Conservation (phyloP, 2,329 filamentous ascomycete species). For the Trichoderma gracile region DNA sequence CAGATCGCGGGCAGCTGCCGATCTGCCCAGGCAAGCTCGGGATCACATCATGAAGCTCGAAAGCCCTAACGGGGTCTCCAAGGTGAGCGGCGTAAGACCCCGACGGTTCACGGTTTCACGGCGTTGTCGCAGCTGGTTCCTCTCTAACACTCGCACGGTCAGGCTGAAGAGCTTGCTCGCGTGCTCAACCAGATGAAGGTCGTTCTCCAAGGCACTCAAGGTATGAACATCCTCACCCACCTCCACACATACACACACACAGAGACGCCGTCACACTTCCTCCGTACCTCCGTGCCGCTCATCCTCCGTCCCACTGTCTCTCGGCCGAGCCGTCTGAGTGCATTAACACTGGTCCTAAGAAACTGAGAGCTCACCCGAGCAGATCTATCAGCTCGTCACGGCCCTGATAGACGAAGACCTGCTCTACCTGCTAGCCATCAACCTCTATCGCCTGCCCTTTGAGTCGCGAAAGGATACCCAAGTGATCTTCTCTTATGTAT, state of each 20-base stretch:
- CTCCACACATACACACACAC: not conserved
- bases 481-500: slow-evolving; percentile 91
- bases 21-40: slow-evolving; percentile 57
- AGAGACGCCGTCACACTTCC: slow-evolving; percentile 1
- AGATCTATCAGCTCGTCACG: slow-evolving; percentile 82
- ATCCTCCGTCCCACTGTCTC: slow-evolving; percentile 9
- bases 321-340: slow-evolving; percentile 16
- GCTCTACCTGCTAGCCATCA: slow-evolving; percentile 77
- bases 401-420: slow-evolving; percentile 87
- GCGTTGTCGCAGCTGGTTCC: not conserved
- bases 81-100: slow-evolving; percentile 41
- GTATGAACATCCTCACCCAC: slow-evolving; percentile 47
- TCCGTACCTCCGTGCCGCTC: not conserved
- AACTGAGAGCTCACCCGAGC: slow-evolving; percentile 79
- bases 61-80: slow-evolving; percentile 48
- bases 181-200: slow-evolving; percentile 89
- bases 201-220: slow-evolving; percentile 88
- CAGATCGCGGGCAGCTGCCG: slow-evolving; percentile 52
- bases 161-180: slow-evolving; percentile 87
- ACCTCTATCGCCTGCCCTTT: slow-evolving; percentile 85
- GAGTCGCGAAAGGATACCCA: slow-evolving; percentile 95
- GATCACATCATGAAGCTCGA: slow-evolving; percentile 57
- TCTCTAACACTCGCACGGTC: slow-evolving; percentile 20
- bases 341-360: slow-evolving; percentile 53
- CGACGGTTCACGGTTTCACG: not conserved